A percentile compares a stretch with the other conserved stretches of the same genome.
phyloP scores from a whole-genome alignment of 1,284 basidiomycete species.

The Caloboletus inedulis region DNA sequence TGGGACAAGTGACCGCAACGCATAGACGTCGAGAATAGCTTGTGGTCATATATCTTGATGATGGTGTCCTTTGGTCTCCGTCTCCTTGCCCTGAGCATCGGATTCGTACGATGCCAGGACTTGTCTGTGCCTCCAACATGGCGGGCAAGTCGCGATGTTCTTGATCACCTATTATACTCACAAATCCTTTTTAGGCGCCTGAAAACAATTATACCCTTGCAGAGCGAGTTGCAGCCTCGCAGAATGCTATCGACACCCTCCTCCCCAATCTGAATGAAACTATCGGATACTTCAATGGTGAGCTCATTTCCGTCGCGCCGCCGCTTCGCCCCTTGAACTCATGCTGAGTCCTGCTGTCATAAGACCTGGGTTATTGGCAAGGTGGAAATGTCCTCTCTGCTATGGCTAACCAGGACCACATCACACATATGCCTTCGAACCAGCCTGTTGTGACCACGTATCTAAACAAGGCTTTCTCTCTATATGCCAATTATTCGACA shows the following conservation, averaged over 20 bases:
- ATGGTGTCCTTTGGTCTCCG: not conserved
- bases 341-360: not conserved
- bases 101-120: not conserved
- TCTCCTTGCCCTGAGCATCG: not conserved
- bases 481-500: constrained; percentile 12
- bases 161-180: not conserved
- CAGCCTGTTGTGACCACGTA: constrained; percentile 2
- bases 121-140: constrained; percentile 12
- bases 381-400: constrained; percentile 47
- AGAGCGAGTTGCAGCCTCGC: constrained; percentile 2
- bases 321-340: not conserved
- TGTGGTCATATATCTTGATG: not conserved
- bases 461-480: constrained; percentile 6
- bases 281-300: constrained; percentile 10
- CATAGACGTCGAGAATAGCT: not conserved
- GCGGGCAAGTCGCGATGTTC: not conserved
- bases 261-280: constrained; percentile 11
- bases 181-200: constrained; percentile 1
- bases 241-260: constrained; percentile 6
- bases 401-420: constrained; percentile 32
- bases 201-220: not conserved
- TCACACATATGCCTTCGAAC: not conserved
- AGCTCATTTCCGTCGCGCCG: not conserved
- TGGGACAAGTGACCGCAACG: too few relatives aligned
- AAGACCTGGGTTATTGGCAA: constrained; percentile 49